Evolutionary conservation across 306 rosid genomes (phyloP), one percentile per base, ranked within the genome.

Genomic region (Macrotyloma uniflorum): DNA sequence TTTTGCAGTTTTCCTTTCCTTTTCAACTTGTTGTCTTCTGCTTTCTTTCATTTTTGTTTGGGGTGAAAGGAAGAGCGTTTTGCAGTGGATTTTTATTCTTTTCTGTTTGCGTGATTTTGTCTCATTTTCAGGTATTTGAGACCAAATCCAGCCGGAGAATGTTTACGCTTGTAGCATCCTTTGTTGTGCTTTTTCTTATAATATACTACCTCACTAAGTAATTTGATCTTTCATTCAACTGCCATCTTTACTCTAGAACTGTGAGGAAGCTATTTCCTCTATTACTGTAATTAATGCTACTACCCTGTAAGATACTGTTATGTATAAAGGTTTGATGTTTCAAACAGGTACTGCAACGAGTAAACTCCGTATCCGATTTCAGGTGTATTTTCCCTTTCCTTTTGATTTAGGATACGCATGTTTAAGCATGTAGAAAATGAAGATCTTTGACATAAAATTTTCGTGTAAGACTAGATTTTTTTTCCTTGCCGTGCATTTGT

Each of bases 111-210:
- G 81, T 47, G 38, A 64, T 45, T 35, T 42, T 6, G 67, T 80
- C 76, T 75, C 32, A 22, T 68, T 53, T 84, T 62, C 85, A 94
- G 98, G 97, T 94, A 57, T 92, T 94, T 15, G 98, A 94, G 88
- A 89, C 94, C 59, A 94, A 94, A 87, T 94, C 98, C 40, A 90
- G 96, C 85, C 82, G 88, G 81, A 87, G 93, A 84, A 90, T 94
- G 98, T 90, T 92, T 80, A 72, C 96, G 3, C 91, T 94, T 40
- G 98, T 90, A 50, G 94, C 89, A 67, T 91, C 96, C 15, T 94
- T 92, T 72, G 93, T 94, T 74, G 89, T 91, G 50, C 49, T 94
- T 82, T 94, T 94, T 83, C 93, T 94, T 26, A 80, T 94, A 47
- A 82, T 94, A 72, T 94, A 94, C 89, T 94, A 90, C 82, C 91